phyloP scores from a whole-genome alignment of 2,329 filamentous ascomycete species.

The Alternaria novae-zelandiae region DNA sequence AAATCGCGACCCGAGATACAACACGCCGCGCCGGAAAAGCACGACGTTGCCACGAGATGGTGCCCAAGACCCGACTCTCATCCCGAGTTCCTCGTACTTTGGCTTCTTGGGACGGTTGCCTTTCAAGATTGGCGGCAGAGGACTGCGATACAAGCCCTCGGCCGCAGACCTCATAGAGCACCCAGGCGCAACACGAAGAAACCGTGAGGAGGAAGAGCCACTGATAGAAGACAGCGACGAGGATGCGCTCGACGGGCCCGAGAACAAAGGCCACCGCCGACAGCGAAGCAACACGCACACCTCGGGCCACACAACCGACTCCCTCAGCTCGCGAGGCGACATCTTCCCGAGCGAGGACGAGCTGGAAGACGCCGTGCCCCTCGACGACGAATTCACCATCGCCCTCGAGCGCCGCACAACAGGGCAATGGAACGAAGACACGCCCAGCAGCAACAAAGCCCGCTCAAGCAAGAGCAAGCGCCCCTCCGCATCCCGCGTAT shows the following conservation, averaged over 20 bases:
- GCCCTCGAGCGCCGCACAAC: conserved; percentile 75
- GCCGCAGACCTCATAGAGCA: conserved; percentile 90
- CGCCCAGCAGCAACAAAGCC: conserved; percentile 71
- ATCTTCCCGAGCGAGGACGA: conserved; percentile 91
- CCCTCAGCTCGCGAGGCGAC: conserved; percentile 85
- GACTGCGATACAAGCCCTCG: conserved; percentile 85
- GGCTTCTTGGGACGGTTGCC: conserved; percentile 85
- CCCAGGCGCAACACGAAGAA: conserved; percentile 62
- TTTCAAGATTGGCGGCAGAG: conserved; percentile 80
- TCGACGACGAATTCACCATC: conserved; percentile 92
- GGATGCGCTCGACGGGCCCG: conserved; percentile 27
- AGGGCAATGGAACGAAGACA: conserved; percentile 66
- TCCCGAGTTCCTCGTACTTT: conserved; percentile 82
- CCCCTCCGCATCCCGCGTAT: conserved; percentile 56
- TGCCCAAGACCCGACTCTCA: conserved; percentile 78
- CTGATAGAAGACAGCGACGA: conserved; percentile 70
- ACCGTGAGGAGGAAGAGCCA: conserved; percentile 70
- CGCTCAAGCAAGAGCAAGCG: conserved; percentile 49
- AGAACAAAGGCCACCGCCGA: conserved; percentile 53
- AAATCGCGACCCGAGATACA: conserved; percentile 49
- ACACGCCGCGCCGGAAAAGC: conserved; percentile 59
- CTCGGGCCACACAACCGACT: conserved; percentile 83
- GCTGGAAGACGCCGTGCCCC: conserved; percentile 82
- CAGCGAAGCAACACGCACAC: conserved; percentile 79
- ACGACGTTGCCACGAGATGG: conserved; percentile 58